phyloP scores from a whole-genome alignment of 805 yeast species.

The Saturnispora halmiae region DNA sequence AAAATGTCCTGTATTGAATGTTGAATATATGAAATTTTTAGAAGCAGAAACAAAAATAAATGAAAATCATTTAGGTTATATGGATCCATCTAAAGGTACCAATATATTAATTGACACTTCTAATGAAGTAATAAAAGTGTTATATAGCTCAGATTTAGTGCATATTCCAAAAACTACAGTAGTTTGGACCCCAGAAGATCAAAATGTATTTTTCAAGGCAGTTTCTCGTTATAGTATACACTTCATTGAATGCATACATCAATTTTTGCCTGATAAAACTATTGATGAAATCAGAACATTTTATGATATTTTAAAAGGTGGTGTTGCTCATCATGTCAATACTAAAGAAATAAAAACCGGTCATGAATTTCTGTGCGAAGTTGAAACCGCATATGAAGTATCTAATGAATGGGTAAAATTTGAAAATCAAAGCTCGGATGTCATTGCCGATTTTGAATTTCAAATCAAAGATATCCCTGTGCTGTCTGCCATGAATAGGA shows the following conservation, averaged over 20 bases:
- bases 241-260: conserved; percentile 33
- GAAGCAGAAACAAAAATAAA: conserved; percentile 6
- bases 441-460: conserved; percentile 1
- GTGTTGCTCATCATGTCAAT: not conserved
- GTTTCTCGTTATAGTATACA: conserved; percentile 43
- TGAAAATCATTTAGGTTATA: not conserved
- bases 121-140: conserved; percentile 24
- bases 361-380: conserved; percentile 13
- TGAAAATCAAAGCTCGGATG: conserved; percentile 1
- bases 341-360: conserved; percentile 22
- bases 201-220: conserved; percentile 41
- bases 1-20: conserved; percentile 2
- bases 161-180: not conserved
- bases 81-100: conserved; percentile 3
- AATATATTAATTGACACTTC: conserved; percentile 2
- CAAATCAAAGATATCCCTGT: not conserved
- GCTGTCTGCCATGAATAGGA: too few species aligned
- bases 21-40: conserved; percentile 7
- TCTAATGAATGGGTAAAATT: conserved; percentile 3
- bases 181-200: conserved; percentile 40
- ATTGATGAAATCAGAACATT: conserved; percentile 41
- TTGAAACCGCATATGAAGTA: conserved; percentile 10
- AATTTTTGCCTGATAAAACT: conserved; percentile 32
- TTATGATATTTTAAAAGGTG: conserved; percentile 27
- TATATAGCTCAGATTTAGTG: conserved; percentile 9